phyloP scores from a whole-genome alignment of 768 basidiomycete species.

The Russula foetens region DNA sequence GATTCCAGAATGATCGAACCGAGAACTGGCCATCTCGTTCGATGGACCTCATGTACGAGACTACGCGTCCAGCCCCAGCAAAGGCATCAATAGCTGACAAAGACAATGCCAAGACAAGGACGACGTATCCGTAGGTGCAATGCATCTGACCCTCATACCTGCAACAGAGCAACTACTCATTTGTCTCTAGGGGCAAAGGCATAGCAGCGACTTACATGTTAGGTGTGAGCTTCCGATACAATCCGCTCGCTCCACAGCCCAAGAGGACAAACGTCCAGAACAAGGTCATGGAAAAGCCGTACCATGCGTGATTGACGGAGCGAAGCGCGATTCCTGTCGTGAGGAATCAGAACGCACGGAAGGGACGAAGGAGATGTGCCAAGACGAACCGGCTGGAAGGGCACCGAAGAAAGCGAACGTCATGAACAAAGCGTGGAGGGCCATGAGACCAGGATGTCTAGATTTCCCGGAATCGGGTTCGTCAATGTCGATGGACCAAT shows the following conservation, averaged over 20 bases:
- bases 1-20: conserved; percentile 46
- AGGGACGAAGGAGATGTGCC: neutral
- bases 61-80: conserved; percentile 40
- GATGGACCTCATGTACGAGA: conserved; percentile 36
- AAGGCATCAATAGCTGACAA: conserved; percentile 50
- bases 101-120: conserved; percentile 37
- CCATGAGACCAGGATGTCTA: conserved; percentile 63
- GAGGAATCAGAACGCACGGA: conserved; percentile 3
- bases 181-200: conserved; percentile 24
- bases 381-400: conserved; percentile 63
- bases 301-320: conserved; percentile 62
- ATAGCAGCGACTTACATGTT: conserved; percentile 57
- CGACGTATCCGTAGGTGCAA: conserved; percentile 51
- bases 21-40: conserved; percentile 33
- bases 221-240: conserved; percentile 75
- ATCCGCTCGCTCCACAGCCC: conserved; percentile 56
- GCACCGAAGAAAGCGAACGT: conserved; percentile 73
- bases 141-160: conserved; percentile 68
- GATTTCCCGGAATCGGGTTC: conserved; percentile 34
- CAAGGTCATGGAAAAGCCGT: conserved; percentile 44
- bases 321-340: conserved; percentile 68
- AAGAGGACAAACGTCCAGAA: conserved; percentile 58
- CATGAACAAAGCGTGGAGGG: conserved; percentile 68
- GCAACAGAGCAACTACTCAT: neutral
- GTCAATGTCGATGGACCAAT: conserved; percentile 74